Conservation (phyloP, 257 asterid genomes). For the Euphrasia confusa region DNA sequence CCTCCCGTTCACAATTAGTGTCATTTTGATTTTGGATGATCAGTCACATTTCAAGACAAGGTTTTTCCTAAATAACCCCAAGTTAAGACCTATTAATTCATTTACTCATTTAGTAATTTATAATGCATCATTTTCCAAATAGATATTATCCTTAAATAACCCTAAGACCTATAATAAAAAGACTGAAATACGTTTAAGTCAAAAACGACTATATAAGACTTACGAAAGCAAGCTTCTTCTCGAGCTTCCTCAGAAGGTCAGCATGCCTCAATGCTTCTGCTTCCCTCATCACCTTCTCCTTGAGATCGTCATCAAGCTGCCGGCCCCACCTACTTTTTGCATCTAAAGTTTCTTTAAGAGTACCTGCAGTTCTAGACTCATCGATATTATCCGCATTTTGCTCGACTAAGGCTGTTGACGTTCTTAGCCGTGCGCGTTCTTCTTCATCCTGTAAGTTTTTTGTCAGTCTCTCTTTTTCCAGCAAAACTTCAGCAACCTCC, state of each 20-base stretch:
- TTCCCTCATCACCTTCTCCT: slow-evolving; percentile 73
- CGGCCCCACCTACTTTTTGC: slow-evolving; percentile 84
- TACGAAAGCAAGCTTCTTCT: slow-evolving; percentile 69
- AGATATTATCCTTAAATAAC: too few relatives aligned
- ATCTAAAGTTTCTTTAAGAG: slow-evolving; percentile 85
- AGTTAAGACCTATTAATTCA: neutral
- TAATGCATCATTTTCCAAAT: neutral
- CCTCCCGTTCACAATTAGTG: neutral
- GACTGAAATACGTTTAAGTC: neutral
- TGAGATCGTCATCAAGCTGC: slow-evolving; percentile 46
- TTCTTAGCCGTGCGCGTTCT: slow-evolving; percentile 76
- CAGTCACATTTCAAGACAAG: too few relatives aligned
- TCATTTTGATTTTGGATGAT: too few relatives aligned
- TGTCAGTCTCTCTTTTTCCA: slow-evolving; percentile 86
- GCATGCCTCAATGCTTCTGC: slow-evolving; percentile 72
- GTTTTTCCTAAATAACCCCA: neutral
- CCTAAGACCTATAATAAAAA: too few relatives aligned
- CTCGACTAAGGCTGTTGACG: slow-evolving; percentile 38
- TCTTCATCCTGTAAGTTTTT: slow-evolving; percentile 83
- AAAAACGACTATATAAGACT: slow-evolving; percentile 30
- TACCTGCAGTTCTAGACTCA: slow-evolving; percentile 62
- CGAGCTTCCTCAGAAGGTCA: slow-evolving; percentile 74
- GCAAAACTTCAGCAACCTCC: slow-evolving; percentile 75
- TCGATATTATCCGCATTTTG: slow-evolving; percentile 30
- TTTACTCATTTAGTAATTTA: neutral